These are phyloP conservation scores for Cercospora zeae-maydis DNA, from an alignment of 2,329 filamentous ascomycete species.

Conservation along the genomic window DNA sequence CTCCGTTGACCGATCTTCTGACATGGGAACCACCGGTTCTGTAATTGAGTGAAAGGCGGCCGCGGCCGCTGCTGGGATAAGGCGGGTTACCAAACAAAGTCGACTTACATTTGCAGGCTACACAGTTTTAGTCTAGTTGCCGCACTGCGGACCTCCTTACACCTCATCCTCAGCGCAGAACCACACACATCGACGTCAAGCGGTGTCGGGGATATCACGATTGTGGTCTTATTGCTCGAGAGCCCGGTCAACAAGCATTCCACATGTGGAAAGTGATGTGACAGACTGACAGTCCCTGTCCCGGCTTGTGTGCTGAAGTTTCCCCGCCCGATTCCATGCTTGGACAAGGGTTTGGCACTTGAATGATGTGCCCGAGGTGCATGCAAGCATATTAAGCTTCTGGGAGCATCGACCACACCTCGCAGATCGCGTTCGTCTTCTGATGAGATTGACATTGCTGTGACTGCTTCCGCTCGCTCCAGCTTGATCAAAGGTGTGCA, in stretches of 20 bases:
- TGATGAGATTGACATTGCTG: neutral
- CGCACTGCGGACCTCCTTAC: neutral
- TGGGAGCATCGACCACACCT: neutral
- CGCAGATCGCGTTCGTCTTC: neutral
- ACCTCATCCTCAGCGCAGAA: neutral
- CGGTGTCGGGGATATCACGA: neutral
- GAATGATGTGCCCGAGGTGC: neutral
- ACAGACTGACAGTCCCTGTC: neutral
- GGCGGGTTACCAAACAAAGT: neutral
- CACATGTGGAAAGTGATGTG: neutral
- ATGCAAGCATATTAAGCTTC: conserved; percentile 3
- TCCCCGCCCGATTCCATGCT: neutral
- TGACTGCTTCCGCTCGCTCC: neutral
- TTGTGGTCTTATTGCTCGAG: neutral
- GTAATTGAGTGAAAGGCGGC: neutral
- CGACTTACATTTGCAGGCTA: neutral
- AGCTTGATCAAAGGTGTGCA: neutral
- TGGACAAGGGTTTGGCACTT: neutral
- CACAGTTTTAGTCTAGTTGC: neutral
- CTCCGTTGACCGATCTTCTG: neutral
- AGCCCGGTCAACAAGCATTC: neutral
- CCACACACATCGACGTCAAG: neutral
- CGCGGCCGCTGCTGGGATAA: neutral
- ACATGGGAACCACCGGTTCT: neutral
- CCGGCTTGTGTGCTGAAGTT: neutral